These are phyloP conservation scores for Friedmanniomyces endolithicus DNA, from an alignment of 495 filamentous ascomycete genomes.

Conservation along the genomic window DNA sequence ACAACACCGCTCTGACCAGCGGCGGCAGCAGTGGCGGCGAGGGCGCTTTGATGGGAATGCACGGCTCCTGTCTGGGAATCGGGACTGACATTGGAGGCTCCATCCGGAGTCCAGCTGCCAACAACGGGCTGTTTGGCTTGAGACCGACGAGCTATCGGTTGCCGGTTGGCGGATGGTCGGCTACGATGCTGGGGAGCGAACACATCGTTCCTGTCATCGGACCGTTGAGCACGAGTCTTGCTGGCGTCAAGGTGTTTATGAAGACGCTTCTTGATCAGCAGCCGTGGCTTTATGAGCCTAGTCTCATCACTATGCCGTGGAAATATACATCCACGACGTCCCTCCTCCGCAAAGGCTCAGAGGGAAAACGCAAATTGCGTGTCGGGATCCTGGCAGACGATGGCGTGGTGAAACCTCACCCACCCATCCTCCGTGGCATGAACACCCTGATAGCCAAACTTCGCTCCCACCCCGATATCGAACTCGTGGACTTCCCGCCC, in stretches of 20 bases:
- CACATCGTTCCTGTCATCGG: constrained; percentile 49
- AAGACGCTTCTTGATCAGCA: constrained; percentile 22
- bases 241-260: constrained; percentile 54
- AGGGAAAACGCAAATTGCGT: constrained; percentile 34
- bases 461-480: constrained; percentile 35
- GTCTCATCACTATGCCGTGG: constrained; percentile 18
- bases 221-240: constrained; percentile 48
- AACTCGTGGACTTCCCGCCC: constrained; percentile 53
- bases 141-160: constrained; percentile 49
- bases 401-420: constrained; percentile 57
- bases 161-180: constrained; percentile 38
- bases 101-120: constrained; percentile 51
- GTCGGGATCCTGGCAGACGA: constrained; percentile 62
- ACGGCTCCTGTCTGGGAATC: constrained; percentile 51
- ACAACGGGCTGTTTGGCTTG: constrained; percentile 52
- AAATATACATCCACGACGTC: constrained; percentile 1
- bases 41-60: constrained; percentile 46
- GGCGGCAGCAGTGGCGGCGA: constrained; percentile 60
- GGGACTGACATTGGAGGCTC: constrained; percentile 60
- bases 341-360: background rate
- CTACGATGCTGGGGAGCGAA: constrained; percentile 45
- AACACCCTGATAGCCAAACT: constrained; percentile 44
- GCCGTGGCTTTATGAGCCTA: constrained; percentile 18
- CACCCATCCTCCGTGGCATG: constrained; percentile 52
- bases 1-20: constrained; percentile 42